Base-by-base conservation (phyloP, 805 yeast species). In the Candida easanensis region DNA sequence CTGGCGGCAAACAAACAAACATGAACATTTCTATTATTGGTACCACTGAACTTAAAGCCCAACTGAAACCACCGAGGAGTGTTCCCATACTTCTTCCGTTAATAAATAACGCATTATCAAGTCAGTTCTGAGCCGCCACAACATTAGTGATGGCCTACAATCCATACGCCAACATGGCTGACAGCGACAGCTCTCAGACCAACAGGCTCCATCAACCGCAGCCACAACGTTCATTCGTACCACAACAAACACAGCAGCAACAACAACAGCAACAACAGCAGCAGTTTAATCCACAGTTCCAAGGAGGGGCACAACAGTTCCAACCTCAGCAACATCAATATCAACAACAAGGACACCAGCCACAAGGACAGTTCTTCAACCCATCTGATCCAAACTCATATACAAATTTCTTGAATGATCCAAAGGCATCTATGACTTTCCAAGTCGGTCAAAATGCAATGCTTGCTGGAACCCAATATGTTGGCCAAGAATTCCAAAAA, bases 361-460 rank as follows among this genome's bases (percentile, higher is more conserved):
- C 40, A 30, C 48, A 39, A 19, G 20, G 21, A 6, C 46, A 54
- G 39, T 53, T 44, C 44, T 48, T 38, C 17, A 47, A 41, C 4
- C 41, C 33, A 23, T 15, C 41, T 21, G 30, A 31, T 30, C 21
- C 41, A 15, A 30, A 21, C 28, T 16, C 34, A 11, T 38, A 20
- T 7, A 19, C 20, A 5, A 63, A 68, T 48, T 70, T 87, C 50
- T 75, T 88, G 62, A 78, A 75, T 50, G 95, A 88, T 59, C 90
- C 95, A 26, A 76, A 87, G 14, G 79, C 95, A 0, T 79, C 84
- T 43, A 75, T 89, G 73, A 96, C 97, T 1, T 76, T 90, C 20
- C 96, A 88, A 57, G 78, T 90, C 49, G 96, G 97, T 27, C 85
- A 87, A 56, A 77, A 78, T 41, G 96, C 97, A 1, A 76, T 93